Evolutionary conservation across 805 yeast species (phyloP).

Genomic region (Kluyveromyces lactis): DNA sequence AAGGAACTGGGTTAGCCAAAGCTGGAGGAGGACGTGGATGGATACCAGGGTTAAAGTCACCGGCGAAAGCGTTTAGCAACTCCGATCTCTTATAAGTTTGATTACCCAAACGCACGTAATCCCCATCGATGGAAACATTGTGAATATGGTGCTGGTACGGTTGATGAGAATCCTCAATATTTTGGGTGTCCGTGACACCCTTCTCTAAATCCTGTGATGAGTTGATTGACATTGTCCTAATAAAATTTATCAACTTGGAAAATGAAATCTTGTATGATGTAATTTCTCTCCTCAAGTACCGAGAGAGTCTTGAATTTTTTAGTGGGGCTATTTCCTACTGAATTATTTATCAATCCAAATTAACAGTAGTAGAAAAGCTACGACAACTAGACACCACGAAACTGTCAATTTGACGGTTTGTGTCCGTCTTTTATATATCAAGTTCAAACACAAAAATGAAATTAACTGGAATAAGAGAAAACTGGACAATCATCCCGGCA

Average conservation of each 20-base stretch:
- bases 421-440: no score
- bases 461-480: no score
- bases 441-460: no score
- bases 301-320: no score
- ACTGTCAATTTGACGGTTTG: no score
- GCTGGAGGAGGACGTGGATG: slow-evolving; percentile 41
- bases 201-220: slow-evolving; percentile 15
- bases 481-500: no score
- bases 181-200: slow-evolving; percentile 8
- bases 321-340: no score
- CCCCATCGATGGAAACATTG: slow-evolving; percentile 27
- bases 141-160: slow-evolving; percentile 11
- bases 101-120: slow-evolving; percentile 33
- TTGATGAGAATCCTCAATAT: slow-evolving; percentile 5
- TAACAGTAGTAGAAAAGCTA: no score
- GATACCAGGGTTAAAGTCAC: slow-evolving; percentile 38
- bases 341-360: no score
- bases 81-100: slow-evolving; percentile 43
- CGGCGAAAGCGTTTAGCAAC: slow-evolving; percentile 56
- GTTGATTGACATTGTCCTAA: slow-evolving; percentile 5
- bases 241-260: background rate
- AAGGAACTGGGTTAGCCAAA: slow-evolving; percentile 69
- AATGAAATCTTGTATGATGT: background rate
- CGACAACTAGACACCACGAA: no score
- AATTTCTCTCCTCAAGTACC: no score